These are phyloP conservation scores for Sporothrix protearum DNA, from an alignment of 2,329 filamentous ascomycete species.

Conservation along the genomic window DNA sequence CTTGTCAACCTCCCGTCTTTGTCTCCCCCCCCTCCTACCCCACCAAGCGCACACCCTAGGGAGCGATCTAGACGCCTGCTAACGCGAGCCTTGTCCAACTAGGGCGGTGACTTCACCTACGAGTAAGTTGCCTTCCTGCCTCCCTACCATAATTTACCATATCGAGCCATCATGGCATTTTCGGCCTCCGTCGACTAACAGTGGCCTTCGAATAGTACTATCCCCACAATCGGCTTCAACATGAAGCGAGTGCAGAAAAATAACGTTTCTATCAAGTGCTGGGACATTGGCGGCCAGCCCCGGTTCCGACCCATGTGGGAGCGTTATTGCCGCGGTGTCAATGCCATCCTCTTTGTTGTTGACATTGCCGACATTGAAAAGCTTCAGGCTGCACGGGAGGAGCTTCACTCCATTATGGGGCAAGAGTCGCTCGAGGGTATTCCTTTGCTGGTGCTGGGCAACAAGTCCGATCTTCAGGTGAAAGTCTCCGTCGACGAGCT, in stretches of 20 bases:
- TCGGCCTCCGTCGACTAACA: not conserved
- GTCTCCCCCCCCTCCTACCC: constrained; percentile 11
- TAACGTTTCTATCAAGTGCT: constrained; percentile 97
- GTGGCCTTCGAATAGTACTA: constrained; percentile 63
- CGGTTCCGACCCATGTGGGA: constrained; percentile 99
- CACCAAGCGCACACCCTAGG: constrained; percentile 3
- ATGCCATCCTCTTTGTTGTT: constrained; percentile 97
- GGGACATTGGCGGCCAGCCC: constrained; percentile 96
- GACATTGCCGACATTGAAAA: constrained; percentile 84
- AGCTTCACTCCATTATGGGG: constrained; percentile 83
- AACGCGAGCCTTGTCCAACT: constrained; percentile 9
- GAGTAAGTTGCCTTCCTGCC: constrained; percentile 64
- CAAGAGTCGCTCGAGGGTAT: constrained; percentile 84
- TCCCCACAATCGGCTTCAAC: constrained; percentile 97
- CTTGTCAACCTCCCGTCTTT: not conserved
- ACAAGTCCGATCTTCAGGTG: constrained; percentile 92
- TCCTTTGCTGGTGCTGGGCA: constrained; percentile 87
- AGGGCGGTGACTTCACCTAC: constrained; percentile 98
- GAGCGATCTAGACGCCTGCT: constrained; percentile 12
- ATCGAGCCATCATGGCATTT: no score
- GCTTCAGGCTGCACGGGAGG: constrained; percentile 81
- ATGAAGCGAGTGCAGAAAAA: constrained; percentile 98
- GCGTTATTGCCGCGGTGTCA: constrained; percentile 93
- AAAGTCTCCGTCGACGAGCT: constrained; percentile 91
- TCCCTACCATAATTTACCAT: no score